Conservation (phyloP, 2,329 filamentous ascomycete species). For the Curvularia hawaiiensis region DNA sequence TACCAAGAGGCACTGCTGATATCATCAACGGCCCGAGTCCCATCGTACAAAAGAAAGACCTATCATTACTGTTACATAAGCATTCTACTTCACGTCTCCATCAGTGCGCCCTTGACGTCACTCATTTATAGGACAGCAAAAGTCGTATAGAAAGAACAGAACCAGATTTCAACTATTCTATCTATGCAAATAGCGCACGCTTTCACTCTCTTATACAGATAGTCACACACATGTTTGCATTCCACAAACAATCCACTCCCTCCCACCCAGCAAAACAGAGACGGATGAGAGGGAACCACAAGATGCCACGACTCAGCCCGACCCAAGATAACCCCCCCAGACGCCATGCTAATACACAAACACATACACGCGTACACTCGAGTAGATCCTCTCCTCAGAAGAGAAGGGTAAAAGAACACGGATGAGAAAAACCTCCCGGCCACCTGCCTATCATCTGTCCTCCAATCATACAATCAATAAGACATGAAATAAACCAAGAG, state of each 20-base stretch:
- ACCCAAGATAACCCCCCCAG: neutral
- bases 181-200: neutral
- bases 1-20: neutral
- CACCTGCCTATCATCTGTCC: neutral
- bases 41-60: neutral
- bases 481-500: neutral
- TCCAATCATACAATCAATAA: constrained; percentile 2
- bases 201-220: neutral
- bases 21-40: neutral
- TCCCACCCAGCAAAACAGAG: neutral
- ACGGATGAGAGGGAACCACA: neutral
- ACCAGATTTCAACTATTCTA: neutral
- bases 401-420: neutral
- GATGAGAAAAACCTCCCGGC: neutral
- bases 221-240: neutral
- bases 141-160: neutral
- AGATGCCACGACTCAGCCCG: neutral
- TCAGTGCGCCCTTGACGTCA: neutral
- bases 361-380: neutral
- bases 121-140: neutral
- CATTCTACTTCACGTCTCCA: neutral
- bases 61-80: neutral
- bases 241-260: neutral
- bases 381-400: neutral
- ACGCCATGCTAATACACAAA: constrained; percentile 26